Conservation (phyloP, 495 filamentous ascomycete species). For the Apodospora peruviana region DNA sequence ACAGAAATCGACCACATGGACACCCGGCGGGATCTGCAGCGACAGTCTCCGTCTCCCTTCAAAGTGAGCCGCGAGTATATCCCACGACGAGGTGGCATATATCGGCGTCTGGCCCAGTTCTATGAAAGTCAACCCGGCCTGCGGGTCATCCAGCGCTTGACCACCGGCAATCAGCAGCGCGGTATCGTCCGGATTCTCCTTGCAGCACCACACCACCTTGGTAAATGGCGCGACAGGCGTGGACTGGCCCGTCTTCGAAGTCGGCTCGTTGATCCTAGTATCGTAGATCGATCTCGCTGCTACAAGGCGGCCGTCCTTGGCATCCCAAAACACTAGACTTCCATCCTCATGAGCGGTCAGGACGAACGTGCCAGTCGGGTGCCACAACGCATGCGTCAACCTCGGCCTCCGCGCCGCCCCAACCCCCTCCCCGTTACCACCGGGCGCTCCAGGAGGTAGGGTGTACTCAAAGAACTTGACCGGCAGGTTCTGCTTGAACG, state of each 20-base stretch:
- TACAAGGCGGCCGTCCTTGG: constrained; percentile 81
- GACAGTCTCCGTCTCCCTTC: constrained; percentile 61
- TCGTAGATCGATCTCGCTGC: constrained; percentile 75
- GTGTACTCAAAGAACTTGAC: constrained; percentile 78
- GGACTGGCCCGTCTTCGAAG: constrained; percentile 28
- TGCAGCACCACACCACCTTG: constrained; percentile 83
- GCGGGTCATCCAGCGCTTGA: constrained; percentile 51
- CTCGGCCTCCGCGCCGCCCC: constrained; percentile 59
- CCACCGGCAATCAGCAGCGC: constrained; percentile 84
- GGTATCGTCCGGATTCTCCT: constrained; percentile 87
- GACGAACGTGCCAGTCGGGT: constrained; percentile 90
- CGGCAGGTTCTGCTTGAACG: constrained; percentile 80
- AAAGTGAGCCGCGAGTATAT: constrained; percentile 70
- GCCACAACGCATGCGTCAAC: constrained; percentile 80
- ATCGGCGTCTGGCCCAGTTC: constrained; percentile 85
- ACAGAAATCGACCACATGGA: constrained; percentile 74
- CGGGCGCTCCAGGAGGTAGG: constrained; percentile 75
- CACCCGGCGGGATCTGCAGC: constrained; percentile 75
- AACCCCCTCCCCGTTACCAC: constrained; percentile 54
- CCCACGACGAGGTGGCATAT: constrained; percentile 86
- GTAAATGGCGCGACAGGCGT: constrained; percentile 57
- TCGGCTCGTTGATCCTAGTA: constrained; percentile 57
- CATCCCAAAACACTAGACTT: constrained; percentile 89
- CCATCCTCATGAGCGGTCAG: constrained; percentile 84
- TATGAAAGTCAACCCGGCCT: constrained; percentile 76